Conservation (phyloP, 1,284 basidiomycete genomes). For the Ustilago lituana region DNA sequence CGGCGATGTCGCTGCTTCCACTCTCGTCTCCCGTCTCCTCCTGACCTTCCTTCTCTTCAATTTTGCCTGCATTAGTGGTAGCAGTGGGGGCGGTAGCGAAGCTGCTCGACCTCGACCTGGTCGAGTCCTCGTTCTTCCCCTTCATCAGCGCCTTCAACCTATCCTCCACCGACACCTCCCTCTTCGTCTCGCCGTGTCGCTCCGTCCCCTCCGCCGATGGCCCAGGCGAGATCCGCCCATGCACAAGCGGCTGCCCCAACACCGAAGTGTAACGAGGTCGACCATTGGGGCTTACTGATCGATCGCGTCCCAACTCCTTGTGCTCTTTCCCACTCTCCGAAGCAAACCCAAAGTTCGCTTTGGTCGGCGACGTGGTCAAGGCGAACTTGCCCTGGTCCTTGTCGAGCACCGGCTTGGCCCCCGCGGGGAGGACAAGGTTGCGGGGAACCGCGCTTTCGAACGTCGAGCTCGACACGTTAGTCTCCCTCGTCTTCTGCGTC, state of each 20-base stretch:
- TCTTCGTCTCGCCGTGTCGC: constrained; percentile 7
- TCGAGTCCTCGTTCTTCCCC: background rate
- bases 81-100: constrained; percentile 1
- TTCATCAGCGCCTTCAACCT: constrained; percentile 53
- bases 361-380: constrained; percentile 16
- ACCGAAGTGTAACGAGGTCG: constrained; percentile 52
- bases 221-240: constrained; percentile 37
- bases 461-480: constrained; percentile 44
- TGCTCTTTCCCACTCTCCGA: constrained; percentile 19
- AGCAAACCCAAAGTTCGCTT: constrained; percentile 39
- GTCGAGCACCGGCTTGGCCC: constrained; percentile 23
- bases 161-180: constrained; percentile 45
- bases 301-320: constrained; percentile 11
- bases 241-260: constrained; percentile 51
- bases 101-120: constrained; percentile 7
- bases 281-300: constrained; percentile 45
- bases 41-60: constrained; percentile 1
- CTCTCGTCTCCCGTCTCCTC: constrained; percentile 27
- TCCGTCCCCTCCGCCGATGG: background rate
- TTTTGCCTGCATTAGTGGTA: background rate
- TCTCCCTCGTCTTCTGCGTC: constrained; percentile 8
- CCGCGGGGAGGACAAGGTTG: constrained; percentile 25
- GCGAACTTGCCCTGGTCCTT: constrained; percentile 34
- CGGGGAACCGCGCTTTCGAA: constrained; percentile 43
- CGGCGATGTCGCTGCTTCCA: constrained; percentile 21